phyloP scores from a whole-genome alignment of 129 eudicot species.

The Flaveria ramosissima region DNA sequence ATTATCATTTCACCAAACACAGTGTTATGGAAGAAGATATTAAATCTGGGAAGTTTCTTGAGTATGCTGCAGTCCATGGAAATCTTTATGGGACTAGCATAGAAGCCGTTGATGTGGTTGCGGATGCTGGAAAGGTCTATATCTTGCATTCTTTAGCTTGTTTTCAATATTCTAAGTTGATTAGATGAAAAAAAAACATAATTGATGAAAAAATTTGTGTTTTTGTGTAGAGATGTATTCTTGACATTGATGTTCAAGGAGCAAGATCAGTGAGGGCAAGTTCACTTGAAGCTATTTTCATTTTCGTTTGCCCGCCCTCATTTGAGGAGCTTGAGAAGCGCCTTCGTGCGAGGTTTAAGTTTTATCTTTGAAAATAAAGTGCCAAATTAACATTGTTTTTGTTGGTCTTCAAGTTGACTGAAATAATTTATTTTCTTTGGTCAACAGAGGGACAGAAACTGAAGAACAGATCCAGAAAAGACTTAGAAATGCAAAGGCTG shows the following conservation, averaged over 20 bases:
- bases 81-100: conserved; percentile 91
- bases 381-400: background rate
- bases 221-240: conserved; percentile 91
- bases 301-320: conserved; percentile 89
- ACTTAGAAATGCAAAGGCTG: conserved; percentile 66
- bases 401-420: conserved; percentile 8
- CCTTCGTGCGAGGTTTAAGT: conserved; percentile 77
- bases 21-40: conserved; percentile 75
- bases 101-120: conserved; percentile 87
- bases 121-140: conserved; percentile 87
- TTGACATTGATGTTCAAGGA: conserved; percentile 99
- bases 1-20: conserved; percentile 82
- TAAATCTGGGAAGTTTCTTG: conserved; percentile 72
- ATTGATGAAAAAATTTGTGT: conserved; percentile 10
- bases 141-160: background rate
- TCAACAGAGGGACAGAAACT: conserved; percentile 74
- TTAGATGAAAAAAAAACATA: background rate
- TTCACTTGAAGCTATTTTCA: conserved; percentile 84
- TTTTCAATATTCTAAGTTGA: background rate
- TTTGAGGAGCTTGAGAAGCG: conserved; percentile 93
- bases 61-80: conserved; percentile 92
- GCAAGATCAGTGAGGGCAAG: conserved; percentile 91
- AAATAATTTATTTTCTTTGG: background rate
- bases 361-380: background rate
- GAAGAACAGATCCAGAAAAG: conserved; percentile 85